These are phyloP conservation scores for Exophiala spinifera DNA, from an alignment of 2,329 filamentous ascomycete species.

Conservation along the genomic window DNA sequence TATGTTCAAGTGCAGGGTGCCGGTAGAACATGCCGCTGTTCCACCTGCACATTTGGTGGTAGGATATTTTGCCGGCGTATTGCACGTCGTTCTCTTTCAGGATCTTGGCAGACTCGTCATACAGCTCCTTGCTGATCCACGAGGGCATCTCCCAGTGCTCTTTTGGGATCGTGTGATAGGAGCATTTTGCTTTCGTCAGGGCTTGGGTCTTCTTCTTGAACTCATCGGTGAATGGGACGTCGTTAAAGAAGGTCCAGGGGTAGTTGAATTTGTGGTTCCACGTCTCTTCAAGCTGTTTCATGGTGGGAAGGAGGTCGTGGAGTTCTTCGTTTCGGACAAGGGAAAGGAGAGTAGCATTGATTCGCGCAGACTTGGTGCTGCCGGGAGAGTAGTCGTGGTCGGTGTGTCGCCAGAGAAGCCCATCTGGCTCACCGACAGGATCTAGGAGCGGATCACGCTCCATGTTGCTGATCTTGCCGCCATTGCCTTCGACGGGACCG, in stretches of 20 bases:
- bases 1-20: slow-evolving; percentile 78
- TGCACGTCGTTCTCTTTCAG: slow-evolving; percentile 83
- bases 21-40: slow-evolving; percentile 98
- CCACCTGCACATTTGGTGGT: slow-evolving; percentile 99
- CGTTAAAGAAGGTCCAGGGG: slow-evolving; percentile 99
- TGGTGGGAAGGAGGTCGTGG: slow-evolving; percentile 76
- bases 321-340: slow-evolving; percentile 92
- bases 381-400: slow-evolving; percentile 75
- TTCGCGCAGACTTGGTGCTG: slow-evolving; percentile 72
- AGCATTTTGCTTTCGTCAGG: slow-evolving; percentile 81
- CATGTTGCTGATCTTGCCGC: slow-evolving; percentile 53
- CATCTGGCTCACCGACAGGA: slow-evolving; percentile 77
- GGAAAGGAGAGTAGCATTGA: slow-evolving; percentile 88
- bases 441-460: slow-evolving; percentile 82
- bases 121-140: slow-evolving; percentile 89
- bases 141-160: slow-evolving; percentile 90
- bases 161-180: slow-evolving; percentile 65
- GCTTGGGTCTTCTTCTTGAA: slow-evolving; percentile 81
- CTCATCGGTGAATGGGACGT: slow-evolving; percentile 86
- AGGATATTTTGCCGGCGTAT: slow-evolving; percentile 83
- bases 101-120: slow-evolving; percentile 76
- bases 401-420: slow-evolving; percentile 67
- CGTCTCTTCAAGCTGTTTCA: slow-evolving; percentile 86
- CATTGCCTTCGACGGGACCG: slow-evolving; percentile 39
- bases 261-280: slow-evolving; percentile 99